These are phyloP conservation scores for Boletus reticulatus DNA, from an alignment of 768 basidiomycete species.

Conservation along the genomic window DNA sequence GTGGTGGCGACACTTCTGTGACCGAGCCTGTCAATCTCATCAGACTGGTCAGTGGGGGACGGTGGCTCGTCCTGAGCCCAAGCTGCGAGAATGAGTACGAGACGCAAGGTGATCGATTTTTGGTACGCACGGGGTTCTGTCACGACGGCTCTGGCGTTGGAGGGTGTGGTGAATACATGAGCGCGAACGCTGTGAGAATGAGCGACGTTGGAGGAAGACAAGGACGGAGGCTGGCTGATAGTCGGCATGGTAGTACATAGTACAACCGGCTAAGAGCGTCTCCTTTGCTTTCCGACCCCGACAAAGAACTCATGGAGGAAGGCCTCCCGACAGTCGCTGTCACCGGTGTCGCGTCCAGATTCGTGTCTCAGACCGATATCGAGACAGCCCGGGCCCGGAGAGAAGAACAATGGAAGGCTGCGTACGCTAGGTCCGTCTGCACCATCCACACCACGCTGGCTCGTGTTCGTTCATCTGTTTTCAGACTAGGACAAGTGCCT, in stretches of 20 bases:
- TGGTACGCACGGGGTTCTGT: constrained; percentile 62
- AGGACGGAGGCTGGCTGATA: constrained; percentile 17
- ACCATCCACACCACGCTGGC: neutral
- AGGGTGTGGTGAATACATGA: constrained; percentile 26
- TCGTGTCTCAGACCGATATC: constrained; percentile 77
- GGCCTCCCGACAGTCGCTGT: constrained; percentile 70
- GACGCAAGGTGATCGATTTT: neutral
- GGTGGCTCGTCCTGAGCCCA: constrained; percentile 86
- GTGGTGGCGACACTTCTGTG: constrained; percentile 35
- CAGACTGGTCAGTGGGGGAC: constrained; percentile 53
- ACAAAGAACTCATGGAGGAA: constrained; percentile 51
- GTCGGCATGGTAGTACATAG: constrained; percentile 19
- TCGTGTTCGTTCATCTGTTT: constrained; percentile 5
- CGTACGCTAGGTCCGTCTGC: constrained; percentile 66
- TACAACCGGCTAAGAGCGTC: neutral
- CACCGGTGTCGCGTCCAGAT: constrained; percentile 77
- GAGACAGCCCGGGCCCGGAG: constrained; percentile 67
- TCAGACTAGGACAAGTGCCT: constrained; percentile 80
- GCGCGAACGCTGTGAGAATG: constrained; percentile 30
- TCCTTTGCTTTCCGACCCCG: constrained; percentile 21
- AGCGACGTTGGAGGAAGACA: constrained; percentile 26
- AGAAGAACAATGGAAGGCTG: constrained; percentile 89
- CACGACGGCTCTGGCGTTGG: constrained; percentile 54
- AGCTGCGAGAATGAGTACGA: constrained; percentile 41
- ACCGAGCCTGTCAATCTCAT: constrained; percentile 34